phyloP scores from a whole-genome alignment of 352 stramenopile genomes.

The Thalassiosira exigua region DNA sequence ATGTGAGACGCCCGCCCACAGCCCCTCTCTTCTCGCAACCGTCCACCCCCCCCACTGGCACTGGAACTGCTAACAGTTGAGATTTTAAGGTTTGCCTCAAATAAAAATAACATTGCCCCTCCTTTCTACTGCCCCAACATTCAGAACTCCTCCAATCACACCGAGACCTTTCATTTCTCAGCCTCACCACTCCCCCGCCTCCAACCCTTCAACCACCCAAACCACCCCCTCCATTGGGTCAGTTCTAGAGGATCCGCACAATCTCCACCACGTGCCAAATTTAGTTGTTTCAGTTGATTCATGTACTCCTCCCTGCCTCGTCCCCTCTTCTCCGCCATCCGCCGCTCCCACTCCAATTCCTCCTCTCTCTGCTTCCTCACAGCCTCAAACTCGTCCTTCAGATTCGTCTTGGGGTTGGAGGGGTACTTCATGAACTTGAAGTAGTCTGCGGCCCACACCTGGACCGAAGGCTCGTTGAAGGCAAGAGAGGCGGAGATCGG shows the following conservation, averaged over 20 bases:
- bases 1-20: no score
- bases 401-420: slow-evolving; percentile 78
- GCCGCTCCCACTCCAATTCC: slow-evolving; percentile 50
- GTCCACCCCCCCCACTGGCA: no score
- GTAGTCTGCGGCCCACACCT: slow-evolving; percentile 79
- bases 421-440: slow-evolving; percentile 85
- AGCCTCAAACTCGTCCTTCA: slow-evolving; percentile 78
- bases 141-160: no score
- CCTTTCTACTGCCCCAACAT: no score
- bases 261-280: neutral
- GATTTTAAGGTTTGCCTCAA: no score
- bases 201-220: slow-evolving; percentile 40
- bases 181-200: slow-evolving; percentile 1
- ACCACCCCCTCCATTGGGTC: slow-evolving; percentile 43
- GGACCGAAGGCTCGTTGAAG: slow-evolving; percentile 74
- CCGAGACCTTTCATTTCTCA: no score
- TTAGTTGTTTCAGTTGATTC: slow-evolving; percentile 56
- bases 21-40: no score
- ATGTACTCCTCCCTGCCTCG: slow-evolving; percentile 53
- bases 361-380: slow-evolving; percentile 61
- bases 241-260: slow-evolving; percentile 5
- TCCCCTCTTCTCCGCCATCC: slow-evolving; percentile 38
- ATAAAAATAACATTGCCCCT: no score
- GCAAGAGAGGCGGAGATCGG: slow-evolving; percentile 75
- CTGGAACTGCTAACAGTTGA: no score